Percentiles rank a stretch among this genome's conserved stretches.
phyloP scores from a whole-genome alignment of 495 filamentous ascomycete genomes.

The Cudoniella acicularis region DNA sequence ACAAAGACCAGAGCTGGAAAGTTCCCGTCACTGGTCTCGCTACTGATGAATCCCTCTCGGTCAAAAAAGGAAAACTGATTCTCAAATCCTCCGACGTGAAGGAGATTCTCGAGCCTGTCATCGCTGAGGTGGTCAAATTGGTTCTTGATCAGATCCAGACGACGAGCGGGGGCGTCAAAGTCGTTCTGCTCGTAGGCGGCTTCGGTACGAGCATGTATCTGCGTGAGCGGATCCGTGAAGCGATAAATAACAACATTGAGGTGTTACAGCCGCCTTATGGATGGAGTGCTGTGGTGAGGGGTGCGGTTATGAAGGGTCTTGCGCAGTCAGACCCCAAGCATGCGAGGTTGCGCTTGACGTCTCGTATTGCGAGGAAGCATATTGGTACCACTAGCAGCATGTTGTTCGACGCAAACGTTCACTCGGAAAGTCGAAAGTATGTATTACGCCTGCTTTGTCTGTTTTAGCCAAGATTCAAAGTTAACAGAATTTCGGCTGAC shows the following conservation, averaged over 20 bases:
- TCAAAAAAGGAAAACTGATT: conserved; percentile 27
- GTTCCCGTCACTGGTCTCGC: conserved; percentile 32
- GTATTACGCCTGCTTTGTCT: too few species aligned
- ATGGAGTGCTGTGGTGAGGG: conserved; percentile 47
- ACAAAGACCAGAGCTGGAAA: conserved; percentile 26
- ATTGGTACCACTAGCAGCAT: conserved; percentile 36
- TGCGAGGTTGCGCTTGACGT: conserved; percentile 38
- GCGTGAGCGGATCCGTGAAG: conserved; percentile 47
- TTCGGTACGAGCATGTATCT: conserved; percentile 68
- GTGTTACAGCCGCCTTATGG: conserved; percentile 61
- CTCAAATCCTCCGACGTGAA: conserved; percentile 38
- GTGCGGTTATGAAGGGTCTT: conserved; percentile 42
- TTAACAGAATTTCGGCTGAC: background rate
- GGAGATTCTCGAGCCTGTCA: conserved; percentile 54
- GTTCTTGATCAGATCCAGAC: conserved; percentile 54
- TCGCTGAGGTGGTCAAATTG: conserved; percentile 53
- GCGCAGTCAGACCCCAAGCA: conserved; percentile 32
- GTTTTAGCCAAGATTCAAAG: background rate
- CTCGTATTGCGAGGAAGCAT: conserved; percentile 47
- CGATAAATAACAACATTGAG: conserved; percentile 34
- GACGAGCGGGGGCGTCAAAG: conserved; percentile 40
- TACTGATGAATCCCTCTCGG: conserved; percentile 26
- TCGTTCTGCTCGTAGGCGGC: conserved; percentile 68
- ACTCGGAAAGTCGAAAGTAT: conserved; percentile 19
- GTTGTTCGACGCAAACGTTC: conserved; percentile 32